Percentiles rank a stretch among this genome's conserved stretches.
Evolutionary conservation across 2,329 filamentous ascomycete genomes (phyloP).

Genomic region (Drechslerella dactyloides): DNA sequence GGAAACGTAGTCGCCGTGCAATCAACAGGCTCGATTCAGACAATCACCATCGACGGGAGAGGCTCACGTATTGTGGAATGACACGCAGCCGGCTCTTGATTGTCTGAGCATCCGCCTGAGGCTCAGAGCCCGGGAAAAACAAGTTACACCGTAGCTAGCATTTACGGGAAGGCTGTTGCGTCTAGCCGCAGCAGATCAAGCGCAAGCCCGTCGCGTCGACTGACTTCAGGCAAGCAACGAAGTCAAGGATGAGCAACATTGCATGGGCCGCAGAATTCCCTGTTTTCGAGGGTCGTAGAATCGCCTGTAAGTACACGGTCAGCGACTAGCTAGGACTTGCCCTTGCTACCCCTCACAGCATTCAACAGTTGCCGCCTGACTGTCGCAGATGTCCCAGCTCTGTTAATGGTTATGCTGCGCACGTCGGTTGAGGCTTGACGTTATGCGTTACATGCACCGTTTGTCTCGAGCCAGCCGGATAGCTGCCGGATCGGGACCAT

Average conservation of each 20-base stretch:
- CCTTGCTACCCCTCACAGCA: constrained; percentile 17
- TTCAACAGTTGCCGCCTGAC: constrained; percentile 30
- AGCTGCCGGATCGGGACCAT: constrained; percentile 26
- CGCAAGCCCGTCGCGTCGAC: no score
- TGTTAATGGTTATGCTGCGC: constrained; percentile 21
- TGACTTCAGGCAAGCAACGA: not conserved
- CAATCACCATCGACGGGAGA: no score
- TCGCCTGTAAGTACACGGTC: constrained; percentile 5
- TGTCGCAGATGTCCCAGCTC: constrained; percentile 10
- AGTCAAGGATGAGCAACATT: not conserved
- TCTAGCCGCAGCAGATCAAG: no score
- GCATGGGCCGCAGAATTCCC: constrained; percentile 5
- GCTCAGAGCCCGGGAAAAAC: not conserved
- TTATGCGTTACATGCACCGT: constrained; percentile 44
- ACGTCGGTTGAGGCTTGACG: not conserved
- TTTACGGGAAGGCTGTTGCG: not conserved
- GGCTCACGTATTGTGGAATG: not conserved
- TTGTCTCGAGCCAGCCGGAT: constrained; percentile 18
- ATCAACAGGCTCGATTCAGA: no score
- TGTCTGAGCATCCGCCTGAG: constrained; percentile 1
- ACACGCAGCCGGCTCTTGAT: not conserved
- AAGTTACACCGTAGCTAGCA: not conserved
- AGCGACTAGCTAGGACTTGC: not conserved
- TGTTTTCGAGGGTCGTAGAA: constrained; percentile 2
- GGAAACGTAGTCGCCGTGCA: no score